These are phyloP conservation scores for Blastobotrys buckinghamii DNA, from an alignment of 1,139 yeast species.

Conservation along the genomic window DNA sequence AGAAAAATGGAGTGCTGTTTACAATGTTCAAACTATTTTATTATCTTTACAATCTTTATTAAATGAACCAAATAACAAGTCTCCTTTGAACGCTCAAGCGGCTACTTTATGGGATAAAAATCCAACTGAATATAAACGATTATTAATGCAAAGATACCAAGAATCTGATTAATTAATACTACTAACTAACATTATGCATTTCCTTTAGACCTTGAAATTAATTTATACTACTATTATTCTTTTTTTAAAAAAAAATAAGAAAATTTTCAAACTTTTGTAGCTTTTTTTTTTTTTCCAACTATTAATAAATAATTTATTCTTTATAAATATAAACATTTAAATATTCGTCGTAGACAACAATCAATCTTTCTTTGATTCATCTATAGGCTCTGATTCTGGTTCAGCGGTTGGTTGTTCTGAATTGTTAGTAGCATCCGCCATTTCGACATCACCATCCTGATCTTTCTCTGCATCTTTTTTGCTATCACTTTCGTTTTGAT, in stretches of 20 bases:
- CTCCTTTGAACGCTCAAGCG: slow-evolving; percentile 48
- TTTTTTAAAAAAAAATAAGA: too few relatives aligned
- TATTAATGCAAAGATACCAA: slow-evolving; percentile 42
- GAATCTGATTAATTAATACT: slow-evolving; percentile 21
- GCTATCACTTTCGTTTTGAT: neutral
- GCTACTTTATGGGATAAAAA: slow-evolving; percentile 44
- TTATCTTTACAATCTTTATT: slow-evolving; percentile 53
- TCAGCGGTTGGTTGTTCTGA: neutral
- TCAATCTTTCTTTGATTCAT: too few relatives aligned
- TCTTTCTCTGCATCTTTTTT: neutral
- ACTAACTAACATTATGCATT: too few relatives aligned
- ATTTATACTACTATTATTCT: too few relatives aligned
- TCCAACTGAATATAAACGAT: slow-evolving; percentile 42
- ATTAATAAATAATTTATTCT: too few relatives aligned
- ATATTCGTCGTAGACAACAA: too few relatives aligned
- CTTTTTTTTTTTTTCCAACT: too few relatives aligned
- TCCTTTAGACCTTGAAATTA: too few relatives aligned
- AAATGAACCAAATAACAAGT: slow-evolving; percentile 48
- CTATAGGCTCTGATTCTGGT: neutral
- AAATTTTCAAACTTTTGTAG: too few relatives aligned
- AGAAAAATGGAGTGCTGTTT: slow-evolving; percentile 69
- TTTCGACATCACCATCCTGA: neutral
- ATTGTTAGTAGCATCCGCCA: neutral
- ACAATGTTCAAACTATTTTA: slow-evolving; percentile 55
- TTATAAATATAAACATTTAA: too few relatives aligned